Evolutionary conservation across 2,329 filamentous ascomycete genomes (phyloP).

Genomic region (Incumbomyces delicatus): DNA sequence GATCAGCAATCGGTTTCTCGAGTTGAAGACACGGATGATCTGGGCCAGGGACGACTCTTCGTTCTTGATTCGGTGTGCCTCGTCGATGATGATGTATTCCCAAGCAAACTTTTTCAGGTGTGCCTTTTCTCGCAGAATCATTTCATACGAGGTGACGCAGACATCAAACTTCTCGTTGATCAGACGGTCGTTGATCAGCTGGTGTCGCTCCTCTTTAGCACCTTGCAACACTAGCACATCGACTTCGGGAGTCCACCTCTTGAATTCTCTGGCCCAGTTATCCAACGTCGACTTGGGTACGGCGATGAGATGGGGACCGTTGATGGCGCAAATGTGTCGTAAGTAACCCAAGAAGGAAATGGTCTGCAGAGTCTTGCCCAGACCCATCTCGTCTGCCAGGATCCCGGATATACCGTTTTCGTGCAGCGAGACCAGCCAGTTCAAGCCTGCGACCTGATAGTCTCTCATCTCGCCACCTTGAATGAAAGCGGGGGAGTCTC

Average conservation of each 20-base stretch:
- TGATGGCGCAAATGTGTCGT: slow-evolving; percentile 79
- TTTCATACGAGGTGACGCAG: slow-evolving; percentile 97
- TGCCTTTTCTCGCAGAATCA: slow-evolving; percentile 91
- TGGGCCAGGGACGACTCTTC: slow-evolving; percentile 95
- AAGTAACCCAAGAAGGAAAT: slow-evolving; percentile 95
- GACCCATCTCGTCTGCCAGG: slow-evolving; percentile 94
- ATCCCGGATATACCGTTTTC: slow-evolving; percentile 99
- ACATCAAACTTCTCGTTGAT: slow-evolving; percentile 94
- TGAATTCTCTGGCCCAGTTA: slow-evolving; percentile 96
- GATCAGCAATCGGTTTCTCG: slow-evolving; percentile 86
- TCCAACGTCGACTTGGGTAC: slow-evolving; percentile 97
- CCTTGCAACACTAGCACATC: slow-evolving; percentile 90
- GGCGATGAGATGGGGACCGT: slow-evolving; percentile 78
- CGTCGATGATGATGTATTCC: slow-evolving; percentile 99
- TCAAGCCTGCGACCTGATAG: slow-evolving; percentile 89
- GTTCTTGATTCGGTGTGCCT: slow-evolving; percentile 98
- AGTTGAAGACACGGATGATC: slow-evolving; percentile 93
- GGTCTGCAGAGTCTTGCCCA: slow-evolving; percentile 95
- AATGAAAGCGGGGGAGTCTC: slow-evolving; percentile 86
- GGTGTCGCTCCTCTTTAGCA: slow-evolving; percentile 82
- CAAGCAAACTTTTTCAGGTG: slow-evolving; percentile 96
- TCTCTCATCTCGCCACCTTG: slow-evolving; percentile 81
- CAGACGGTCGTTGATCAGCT: slow-evolving; percentile 82
- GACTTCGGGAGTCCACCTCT: slow-evolving; percentile 88
- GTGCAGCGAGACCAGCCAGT: slow-evolving; percentile 95